phyloP scores from a whole-genome alignment of 192 early-diverging fungal species.

The Gamsiella multidivaricata region DNA sequence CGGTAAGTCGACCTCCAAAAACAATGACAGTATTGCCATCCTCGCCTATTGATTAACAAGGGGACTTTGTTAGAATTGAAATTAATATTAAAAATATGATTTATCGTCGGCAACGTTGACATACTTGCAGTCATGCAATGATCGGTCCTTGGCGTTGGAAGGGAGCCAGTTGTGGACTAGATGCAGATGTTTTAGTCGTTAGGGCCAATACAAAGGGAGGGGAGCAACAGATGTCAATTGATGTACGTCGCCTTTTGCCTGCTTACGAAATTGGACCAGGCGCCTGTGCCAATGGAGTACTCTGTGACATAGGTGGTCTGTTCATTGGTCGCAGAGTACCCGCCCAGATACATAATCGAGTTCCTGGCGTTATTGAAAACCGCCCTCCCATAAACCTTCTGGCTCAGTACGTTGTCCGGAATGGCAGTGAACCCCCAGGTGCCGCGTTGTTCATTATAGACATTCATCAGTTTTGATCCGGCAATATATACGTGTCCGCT shows the following conservation, averaged over 20 bases:
- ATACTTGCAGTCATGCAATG: conserved; percentile 27
- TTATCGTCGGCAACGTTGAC: neutral
- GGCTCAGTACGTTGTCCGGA: neutral
- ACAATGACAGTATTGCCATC: conserved; percentile 22
- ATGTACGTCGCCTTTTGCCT: too few relatives aligned
- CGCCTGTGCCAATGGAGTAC: neutral
- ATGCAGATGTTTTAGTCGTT: neutral
- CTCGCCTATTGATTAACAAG: conserved; percentile 3
- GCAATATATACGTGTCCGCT: conserved; percentile 1
- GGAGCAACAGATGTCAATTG: neutral
- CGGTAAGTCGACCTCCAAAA: conserved; percentile 1
- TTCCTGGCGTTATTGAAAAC: conserved; percentile 1
- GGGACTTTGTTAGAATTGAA: too few relatives aligned
- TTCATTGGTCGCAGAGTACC: neutral
- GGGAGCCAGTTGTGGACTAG: conserved; percentile 1
- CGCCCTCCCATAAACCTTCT: neutral
- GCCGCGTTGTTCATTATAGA: neutral
- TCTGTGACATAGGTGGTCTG: conserved; percentile 5
- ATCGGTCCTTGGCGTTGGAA: conserved; percentile 10
- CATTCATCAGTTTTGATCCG: neutral
- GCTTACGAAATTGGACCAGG: conserved; percentile 15
- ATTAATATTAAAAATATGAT: too few relatives aligned
- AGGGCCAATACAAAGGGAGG: neutral
- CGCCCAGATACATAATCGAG: conserved; percentile 14
- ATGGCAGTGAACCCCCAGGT: neutral